Base-by-base conservation (phyloP, 495 filamentous ascomycete genomes). In the Lasiosphaeria ovina region DNA sequence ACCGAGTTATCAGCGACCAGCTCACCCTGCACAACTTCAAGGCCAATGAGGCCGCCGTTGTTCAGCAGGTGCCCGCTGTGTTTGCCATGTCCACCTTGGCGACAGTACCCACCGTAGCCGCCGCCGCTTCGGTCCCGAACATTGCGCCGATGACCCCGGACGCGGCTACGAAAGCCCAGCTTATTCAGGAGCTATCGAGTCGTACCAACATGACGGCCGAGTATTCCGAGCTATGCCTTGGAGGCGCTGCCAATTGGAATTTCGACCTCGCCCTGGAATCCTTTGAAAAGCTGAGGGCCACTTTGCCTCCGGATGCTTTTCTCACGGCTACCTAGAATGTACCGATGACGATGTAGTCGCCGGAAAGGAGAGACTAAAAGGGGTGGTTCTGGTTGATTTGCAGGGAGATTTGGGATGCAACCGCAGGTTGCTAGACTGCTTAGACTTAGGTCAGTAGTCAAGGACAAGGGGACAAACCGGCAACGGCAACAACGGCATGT, bases 1-100 rank as follows among this genome's bases (percentile, higher is more conserved):
- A 97, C 45, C 81, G 92, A 45, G 90, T 97, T 17, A 79, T 92
- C 55, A 92, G 81, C 69, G 93, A 98, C 72, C 84, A 90, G 66
- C 79, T 95, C 51, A 83, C 83, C 24, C 72, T 96, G 2, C 89
- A 55, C 79, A 81, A 62, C 66, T 73, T 73, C 67, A 59, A 76
- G 5, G 73, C 73, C 62, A 60, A 67, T 51, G 62, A 53, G 38
- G 38, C 64, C 24, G 38, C 64, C 24, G 54, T 51, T 38, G 60
- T 44, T 49, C 38, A 40, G 12, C 35, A 54, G 36, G 55, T 36
- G 35, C 44, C 55, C 35, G 48, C 36, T 7, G 24, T 51, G 31
- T 53, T 57, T n/a, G 49, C 24, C 24, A 24, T 24, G 24, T 2
- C 12, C 44, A 47, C 12, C 44, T n/a, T 14, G 8, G 14, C 38